Conservation (phyloP, 2,329 filamentous ascomycete genomes). For the Calonectria pteridis region DNA sequence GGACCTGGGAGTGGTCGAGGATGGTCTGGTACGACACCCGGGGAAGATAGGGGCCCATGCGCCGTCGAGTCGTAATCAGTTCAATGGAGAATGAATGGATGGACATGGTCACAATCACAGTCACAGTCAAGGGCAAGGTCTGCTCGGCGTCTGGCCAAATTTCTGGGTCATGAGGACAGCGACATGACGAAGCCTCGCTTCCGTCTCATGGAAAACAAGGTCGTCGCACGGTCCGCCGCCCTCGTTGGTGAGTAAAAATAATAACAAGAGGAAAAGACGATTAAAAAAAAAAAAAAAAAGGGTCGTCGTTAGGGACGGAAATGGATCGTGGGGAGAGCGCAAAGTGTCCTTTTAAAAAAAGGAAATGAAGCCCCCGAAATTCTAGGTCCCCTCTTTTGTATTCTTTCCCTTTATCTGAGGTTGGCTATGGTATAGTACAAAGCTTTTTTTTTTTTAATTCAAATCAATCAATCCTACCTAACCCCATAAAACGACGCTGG, state of each 20-base stretch:
- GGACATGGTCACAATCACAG: constrained; percentile 11
- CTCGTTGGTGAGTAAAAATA: not conserved
- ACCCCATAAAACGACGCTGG: not conserved
- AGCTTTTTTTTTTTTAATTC: not conserved
- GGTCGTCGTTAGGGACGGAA: not conserved
- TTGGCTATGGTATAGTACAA: not conserved
- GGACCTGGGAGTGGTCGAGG: constrained; percentile 12
- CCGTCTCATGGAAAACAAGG: constrained; percentile 4
- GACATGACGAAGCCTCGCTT: constrained; percentile 7
- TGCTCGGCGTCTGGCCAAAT: constrained; percentile 3
- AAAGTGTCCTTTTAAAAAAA: not conserved
- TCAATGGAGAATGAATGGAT: constrained; percentile 2
- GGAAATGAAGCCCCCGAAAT: not conserved
- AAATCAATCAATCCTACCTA: not conserved
- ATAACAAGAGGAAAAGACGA: not conserved
- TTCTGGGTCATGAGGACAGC: constrained; percentile 18
- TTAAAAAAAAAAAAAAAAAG: not conserved
- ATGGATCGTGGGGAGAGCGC: not conserved
- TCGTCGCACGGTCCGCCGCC: constrained; percentile 18
- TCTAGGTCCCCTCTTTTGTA: not conserved
- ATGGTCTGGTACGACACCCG: constrained; percentile 24
- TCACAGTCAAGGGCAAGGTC: constrained; percentile 14
- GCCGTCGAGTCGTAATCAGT: constrained; percentile 4
- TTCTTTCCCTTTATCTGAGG: not conserved
- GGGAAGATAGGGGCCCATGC: constrained; percentile 26